Percentiles rank a stretch among this genome's conserved stretches.
These are phyloP conservation scores for Penicillium soppii DNA, from an alignment of 495 filamentous ascomycete species.

Conservation along the genomic window DNA sequence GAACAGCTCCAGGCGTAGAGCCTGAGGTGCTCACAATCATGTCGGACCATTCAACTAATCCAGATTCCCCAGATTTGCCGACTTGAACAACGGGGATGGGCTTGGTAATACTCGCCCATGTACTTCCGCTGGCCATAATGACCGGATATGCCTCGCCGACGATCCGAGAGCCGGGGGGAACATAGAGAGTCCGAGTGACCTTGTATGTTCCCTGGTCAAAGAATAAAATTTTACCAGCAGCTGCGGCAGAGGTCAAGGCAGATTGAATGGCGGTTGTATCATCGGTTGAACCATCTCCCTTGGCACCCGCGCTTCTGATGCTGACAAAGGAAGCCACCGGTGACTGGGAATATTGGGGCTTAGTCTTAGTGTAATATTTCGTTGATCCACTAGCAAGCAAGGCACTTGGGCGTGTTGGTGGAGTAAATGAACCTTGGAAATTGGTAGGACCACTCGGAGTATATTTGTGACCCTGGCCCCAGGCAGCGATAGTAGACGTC, in stretches of 20 bases:
- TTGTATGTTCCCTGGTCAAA: constrained; percentile 50
- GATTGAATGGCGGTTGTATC: constrained; percentile 55
- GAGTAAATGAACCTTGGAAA: constrained; percentile 40
- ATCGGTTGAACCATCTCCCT: constrained; percentile 70
- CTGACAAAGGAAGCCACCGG: constrained; percentile 56
- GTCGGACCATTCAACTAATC: constrained; percentile 58
- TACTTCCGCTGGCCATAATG: constrained; percentile 61
- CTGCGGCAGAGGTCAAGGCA: constrained; percentile 39
- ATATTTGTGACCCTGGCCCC: constrained; percentile 56
- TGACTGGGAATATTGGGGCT: constrained; percentile 55
- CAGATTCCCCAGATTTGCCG: constrained; percentile 52
- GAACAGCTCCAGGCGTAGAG: constrained; percentile 59
- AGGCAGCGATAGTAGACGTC: constrained; percentile 51
- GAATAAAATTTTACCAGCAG: constrained; percentile 45
- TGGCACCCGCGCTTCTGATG: constrained; percentile 57
- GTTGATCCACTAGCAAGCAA: constrained; percentile 37
- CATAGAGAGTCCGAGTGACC: constrained; percentile 44
- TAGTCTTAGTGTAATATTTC: constrained; percentile 50
- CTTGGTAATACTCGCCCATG: constrained; percentile 59
- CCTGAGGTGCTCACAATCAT: constrained; percentile 62
- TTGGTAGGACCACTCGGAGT: constrained; percentile 38
- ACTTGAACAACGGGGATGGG: constrained; percentile 66
- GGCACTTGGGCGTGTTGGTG: constrained; percentile 34
- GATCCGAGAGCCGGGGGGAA: constrained; percentile 44
- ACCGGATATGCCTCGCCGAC: constrained; percentile 60